Percentiles rank a stretch among this genome's conserved stretches.
Evolutionary conservation across 1,284 basidiomycete genomes (phyloP).

Genomic region (Gymnopus androsaceus): DNA sequence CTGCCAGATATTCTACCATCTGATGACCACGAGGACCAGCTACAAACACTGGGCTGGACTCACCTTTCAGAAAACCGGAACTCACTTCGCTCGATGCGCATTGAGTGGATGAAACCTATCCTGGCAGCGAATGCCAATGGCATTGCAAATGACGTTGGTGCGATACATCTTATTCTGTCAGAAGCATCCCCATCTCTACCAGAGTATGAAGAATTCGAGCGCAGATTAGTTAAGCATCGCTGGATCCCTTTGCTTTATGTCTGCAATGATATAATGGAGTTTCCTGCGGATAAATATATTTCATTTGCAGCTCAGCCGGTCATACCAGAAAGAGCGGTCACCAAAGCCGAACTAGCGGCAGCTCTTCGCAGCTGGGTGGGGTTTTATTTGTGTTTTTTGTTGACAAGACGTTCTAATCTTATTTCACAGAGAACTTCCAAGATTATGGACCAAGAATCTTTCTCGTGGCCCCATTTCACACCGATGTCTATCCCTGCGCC

Average conservation of each 20-base stretch:
- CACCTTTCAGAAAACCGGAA: not conserved
- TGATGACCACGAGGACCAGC: not conserved
- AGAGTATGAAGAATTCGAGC: not conserved
- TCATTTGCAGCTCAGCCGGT: not conserved
- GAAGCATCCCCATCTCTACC: not conserved
- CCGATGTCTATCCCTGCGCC: not conserved
- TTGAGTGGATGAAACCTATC: not conserved
- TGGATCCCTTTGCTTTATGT: not conserved
- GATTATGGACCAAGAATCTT: not conserved
- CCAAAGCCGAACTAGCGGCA: not conserved
- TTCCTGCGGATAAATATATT: not conserved
- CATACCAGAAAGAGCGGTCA: not conserved
- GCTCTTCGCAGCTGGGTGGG: not conserved
- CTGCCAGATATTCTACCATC: not conserved
- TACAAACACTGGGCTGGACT: not conserved
- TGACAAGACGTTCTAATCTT: not conserved
- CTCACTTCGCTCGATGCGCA: not conserved
- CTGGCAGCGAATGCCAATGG: not conserved
- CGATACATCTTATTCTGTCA: not conserved
- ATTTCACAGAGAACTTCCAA: not conserved
- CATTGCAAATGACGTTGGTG: not conserved
- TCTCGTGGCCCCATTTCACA: conserved; percentile 1
- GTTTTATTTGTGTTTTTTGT: conserved; percentile 1
- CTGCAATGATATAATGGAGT: conserved; percentile 1
- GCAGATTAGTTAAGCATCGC: not conserved